These are phyloP conservation scores for Pistacia atlantica DNA, from an alignment of 345 rosid species.

Conservation along the genomic window DNA sequence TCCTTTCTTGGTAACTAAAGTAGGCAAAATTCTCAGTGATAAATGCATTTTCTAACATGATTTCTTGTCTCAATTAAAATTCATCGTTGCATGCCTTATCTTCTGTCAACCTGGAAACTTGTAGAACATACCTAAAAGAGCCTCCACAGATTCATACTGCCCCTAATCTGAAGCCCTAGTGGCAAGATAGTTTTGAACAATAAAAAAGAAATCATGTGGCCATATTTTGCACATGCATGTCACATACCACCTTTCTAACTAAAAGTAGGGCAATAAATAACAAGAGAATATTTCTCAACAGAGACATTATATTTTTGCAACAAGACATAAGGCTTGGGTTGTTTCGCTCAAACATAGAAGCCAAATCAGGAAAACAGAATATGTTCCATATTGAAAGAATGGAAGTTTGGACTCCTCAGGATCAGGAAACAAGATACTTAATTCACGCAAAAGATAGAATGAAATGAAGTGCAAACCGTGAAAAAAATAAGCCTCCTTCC, in stretches of 20 bases:
- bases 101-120: no score
- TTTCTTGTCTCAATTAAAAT: no score
- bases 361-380: background rate
- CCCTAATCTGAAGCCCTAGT: no score
- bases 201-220: background rate
- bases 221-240: background rate
- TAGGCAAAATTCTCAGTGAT: background rate
- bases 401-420: background rate
- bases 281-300: background rate
- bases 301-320: background rate
- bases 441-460: background rate
- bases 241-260: background rate
- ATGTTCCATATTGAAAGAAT: background rate
- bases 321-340: background rate
- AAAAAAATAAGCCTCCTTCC: background rate
- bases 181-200: background rate
- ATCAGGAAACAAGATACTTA: background rate
- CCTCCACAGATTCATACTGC: no score
- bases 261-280: background rate
- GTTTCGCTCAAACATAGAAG: background rate
- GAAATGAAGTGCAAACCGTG: background rate
- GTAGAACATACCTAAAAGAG: no score
- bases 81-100: no score
- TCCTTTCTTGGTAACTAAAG: background rate
- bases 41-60: background rate